These are phyloP conservation scores for Hymenoscyphus linearis DNA, from an alignment of 2,329 filamentous ascomycete species.

Conservation along the genomic window DNA sequence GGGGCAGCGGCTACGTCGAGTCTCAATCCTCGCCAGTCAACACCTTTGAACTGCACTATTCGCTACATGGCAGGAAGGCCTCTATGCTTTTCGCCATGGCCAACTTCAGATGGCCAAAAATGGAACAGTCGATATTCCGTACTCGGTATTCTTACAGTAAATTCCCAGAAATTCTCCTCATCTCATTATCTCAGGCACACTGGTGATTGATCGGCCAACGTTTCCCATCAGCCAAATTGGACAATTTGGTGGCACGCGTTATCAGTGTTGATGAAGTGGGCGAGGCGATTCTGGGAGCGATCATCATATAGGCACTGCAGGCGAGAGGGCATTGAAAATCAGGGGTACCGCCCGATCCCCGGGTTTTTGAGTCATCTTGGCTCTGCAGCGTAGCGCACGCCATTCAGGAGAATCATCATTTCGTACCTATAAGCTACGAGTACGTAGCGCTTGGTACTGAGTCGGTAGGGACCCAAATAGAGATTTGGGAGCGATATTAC, in stretches of 20 bases:
- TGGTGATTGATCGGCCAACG: background rate
- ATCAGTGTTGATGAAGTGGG: background rate
- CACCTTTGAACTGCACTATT: background rate
- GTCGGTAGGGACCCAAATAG: background rate
- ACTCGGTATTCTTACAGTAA: no score
- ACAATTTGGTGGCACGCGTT: slow-evolving; percentile 4
- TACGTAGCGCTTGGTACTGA: no score
- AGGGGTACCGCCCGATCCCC: slow-evolving; percentile 1
- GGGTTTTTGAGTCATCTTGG: background rate
- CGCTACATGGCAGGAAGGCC: background rate
- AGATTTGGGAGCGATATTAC: background rate
- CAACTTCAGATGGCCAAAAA: background rate
- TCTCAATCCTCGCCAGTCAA: background rate
- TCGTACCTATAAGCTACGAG: no score
- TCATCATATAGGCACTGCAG: background rate
- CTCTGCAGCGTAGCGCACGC: background rate
- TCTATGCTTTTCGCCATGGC: background rate
- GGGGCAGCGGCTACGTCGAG: background rate
- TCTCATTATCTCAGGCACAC: background rate
- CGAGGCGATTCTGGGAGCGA: background rate
- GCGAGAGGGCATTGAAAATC: slow-evolving; percentile 1
- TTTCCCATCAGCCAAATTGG: slow-evolving; percentile 7
- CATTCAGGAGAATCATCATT: background rate
- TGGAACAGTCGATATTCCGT: background rate
- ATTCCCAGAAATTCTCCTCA: background rate